Conservation (phyloP, 1,284 basidiomycete genomes). For the Marasmius sp. region DNA sequence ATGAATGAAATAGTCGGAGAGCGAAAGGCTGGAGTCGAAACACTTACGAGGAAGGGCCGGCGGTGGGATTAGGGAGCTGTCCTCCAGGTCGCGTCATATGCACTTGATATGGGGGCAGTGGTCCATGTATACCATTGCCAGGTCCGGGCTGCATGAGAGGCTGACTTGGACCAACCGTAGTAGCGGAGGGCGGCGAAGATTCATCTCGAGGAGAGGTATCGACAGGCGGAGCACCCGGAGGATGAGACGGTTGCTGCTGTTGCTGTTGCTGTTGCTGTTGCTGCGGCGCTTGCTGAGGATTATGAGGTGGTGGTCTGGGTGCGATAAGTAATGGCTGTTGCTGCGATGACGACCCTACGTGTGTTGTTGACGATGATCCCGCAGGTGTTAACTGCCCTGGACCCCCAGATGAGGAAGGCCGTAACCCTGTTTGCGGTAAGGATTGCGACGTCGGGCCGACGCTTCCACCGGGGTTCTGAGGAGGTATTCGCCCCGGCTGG, state of each 20-base stretch:
- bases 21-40: background rate
- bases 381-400: background rate
- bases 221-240: background rate
- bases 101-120: background rate
- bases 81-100: background rate
- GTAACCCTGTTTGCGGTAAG: conserved; percentile 1
- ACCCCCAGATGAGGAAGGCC: conserved; percentile 1
- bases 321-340: background rate
- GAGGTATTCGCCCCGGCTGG: conserved; percentile 8
- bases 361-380: background rate
- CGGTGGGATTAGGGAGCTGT: background rate
- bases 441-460: conserved; percentile 1
- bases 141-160: no score
- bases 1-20: background rate
- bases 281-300: background rate
- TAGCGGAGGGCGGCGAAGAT: background rate
- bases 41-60: background rate
- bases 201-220: background rate
- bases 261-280: conserved; percentile 1
- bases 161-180: background rate
- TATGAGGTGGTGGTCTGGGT: background rate
- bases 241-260: conserved; percentile 4
- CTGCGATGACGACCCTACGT: conserved; percentile 2
- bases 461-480: conserved; percentile 9
- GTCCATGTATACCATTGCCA: background rate